phyloP scores from a whole-genome alignment of 2,329 filamentous ascomycete species.

The Colletotrichum salicis region DNA sequence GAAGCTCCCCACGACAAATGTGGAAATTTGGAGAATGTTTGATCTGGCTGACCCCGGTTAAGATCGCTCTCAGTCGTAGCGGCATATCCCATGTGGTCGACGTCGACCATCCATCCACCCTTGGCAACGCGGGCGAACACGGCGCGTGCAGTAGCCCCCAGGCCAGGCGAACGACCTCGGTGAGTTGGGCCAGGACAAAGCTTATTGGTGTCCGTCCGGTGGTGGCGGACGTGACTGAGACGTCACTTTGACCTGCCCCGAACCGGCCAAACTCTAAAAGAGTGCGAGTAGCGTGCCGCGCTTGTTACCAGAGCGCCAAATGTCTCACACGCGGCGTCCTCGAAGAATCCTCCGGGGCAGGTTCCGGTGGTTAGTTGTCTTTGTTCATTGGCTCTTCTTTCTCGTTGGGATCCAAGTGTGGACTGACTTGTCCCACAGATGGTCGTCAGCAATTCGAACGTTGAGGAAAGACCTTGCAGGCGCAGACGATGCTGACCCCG shows the following conservation, averaged over 20 bases:
- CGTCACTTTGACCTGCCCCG: constrained; percentile 19
- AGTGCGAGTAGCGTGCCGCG: not conserved
- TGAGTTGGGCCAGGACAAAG: not conserved
- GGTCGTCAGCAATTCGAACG: not conserved
- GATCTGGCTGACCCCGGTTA: not conserved
- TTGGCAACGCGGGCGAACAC: not conserved
- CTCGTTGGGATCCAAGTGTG: not conserved
- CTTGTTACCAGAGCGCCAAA: not conserved
- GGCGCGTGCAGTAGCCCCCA: not conserved
- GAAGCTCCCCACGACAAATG: not conserved
- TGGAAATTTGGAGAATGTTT: constrained; percentile 15
- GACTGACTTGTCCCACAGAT: not conserved
- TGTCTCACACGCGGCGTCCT: no score
- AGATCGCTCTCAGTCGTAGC: not conserved
- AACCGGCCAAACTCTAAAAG: constrained; percentile 10
- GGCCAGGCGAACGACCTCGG: not conserved
- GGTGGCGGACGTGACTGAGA: constrained; percentile 13
- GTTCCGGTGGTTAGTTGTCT: not conserved
- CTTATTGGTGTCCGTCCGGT: constrained; percentile 1
- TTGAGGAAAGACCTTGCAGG: not conserved
- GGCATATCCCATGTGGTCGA: constrained; percentile 1
- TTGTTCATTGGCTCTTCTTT: not conserved
- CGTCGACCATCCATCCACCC: not conserved
- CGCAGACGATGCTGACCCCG: not conserved
- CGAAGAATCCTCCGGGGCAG: not conserved